phyloP scores from a whole-genome alignment of 2,329 filamentous ascomycete genomes.

The Fusarium tricinctum region DNA sequence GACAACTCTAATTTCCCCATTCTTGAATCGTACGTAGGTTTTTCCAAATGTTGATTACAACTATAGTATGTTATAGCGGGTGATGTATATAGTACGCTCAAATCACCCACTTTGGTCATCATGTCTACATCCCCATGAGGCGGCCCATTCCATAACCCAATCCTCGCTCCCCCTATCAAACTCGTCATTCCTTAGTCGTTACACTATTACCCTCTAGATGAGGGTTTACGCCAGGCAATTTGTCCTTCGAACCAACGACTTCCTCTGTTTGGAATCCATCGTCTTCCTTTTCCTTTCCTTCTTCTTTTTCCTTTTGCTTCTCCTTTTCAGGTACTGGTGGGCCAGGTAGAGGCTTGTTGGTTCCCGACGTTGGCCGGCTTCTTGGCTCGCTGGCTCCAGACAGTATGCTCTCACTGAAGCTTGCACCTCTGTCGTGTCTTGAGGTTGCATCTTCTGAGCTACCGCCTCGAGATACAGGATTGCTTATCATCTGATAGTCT shows the following conservation, averaged over 20 bases:
- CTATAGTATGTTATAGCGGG: slow-evolving; percentile 1
- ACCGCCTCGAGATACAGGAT: slow-evolving; percentile 48
- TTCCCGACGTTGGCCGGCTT: slow-evolving; percentile 43
- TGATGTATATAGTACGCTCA: slow-evolving; percentile 8
- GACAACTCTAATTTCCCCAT: not conserved
- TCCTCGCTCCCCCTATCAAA: not conserved
- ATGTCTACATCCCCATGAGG: slow-evolving; percentile 31
- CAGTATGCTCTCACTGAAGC: slow-evolving; percentile 62
- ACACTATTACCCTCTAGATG: slow-evolving; percentile 8
- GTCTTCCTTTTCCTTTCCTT: slow-evolving; percentile 24
- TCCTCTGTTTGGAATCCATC: slow-evolving; percentile 51
- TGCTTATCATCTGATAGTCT: slow-evolving; percentile 56
- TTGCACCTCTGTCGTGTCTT: slow-evolving; percentile 57
- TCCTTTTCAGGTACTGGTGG: slow-evolving; percentile 32
- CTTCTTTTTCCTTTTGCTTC: not conserved
- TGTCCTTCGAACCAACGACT: slow-evolving; percentile 46
- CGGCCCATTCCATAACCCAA: slow-evolving; percentile 1
- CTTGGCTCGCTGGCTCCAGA: slow-evolving; percentile 55
- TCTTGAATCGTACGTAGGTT: not conserved
- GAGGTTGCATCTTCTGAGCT: slow-evolving; percentile 50
- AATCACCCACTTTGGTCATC: slow-evolving; percentile 17
- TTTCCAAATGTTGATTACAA: slow-evolving; percentile 12
- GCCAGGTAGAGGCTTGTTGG: slow-evolving; percentile 26
- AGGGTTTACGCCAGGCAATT: slow-evolving; percentile 24
- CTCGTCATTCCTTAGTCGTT: slow-evolving; percentile 30